These are phyloP conservation scores for Uronychia setigera DNA, from an alignment of 73 alveolate species.

Conservation along the genomic window DNA sequence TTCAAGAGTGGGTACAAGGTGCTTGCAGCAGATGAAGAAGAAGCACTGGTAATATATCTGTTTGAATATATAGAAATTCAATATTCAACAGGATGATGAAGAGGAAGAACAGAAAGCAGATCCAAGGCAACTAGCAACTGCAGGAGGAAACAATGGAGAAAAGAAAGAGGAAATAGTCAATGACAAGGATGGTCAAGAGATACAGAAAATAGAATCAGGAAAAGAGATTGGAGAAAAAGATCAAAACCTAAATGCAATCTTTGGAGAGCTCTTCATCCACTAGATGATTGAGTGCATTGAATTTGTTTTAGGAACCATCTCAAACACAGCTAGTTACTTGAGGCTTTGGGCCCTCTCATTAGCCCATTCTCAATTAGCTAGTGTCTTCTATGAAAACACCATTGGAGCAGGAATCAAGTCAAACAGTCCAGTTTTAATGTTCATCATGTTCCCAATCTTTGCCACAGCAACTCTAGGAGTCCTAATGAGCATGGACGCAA, in stretches of 20 bases:
- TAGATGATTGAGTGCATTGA: slow-evolving; percentile 96
- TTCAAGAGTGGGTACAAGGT: slow-evolving; percentile 1
- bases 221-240: slow-evolving; percentile 55
- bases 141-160: slow-evolving; percentile 23
- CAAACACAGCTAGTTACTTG: slow-evolving; percentile 98
- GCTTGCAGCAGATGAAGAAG: neutral
- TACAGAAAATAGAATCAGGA: slow-evolving; percentile 42
- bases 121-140: neutral
- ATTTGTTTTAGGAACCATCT: slow-evolving; percentile 92
- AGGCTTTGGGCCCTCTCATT: slow-evolving; percentile 99
- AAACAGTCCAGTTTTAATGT: slow-evolving; percentile 30
- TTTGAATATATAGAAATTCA: slow-evolving; percentile 41
- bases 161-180: too few species aligned
- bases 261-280: slow-evolving; percentile 91
- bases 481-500: slow-evolving; percentile 97
- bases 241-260: slow-evolving; percentile 58
- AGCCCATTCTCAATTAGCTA: slow-evolving; percentile 97
- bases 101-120: neutral
- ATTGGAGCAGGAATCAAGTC: slow-evolving; percentile 76
- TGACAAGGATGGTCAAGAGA: too few species aligned
- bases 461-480: slow-evolving; percentile 87
- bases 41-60: slow-evolving; percentile 1
- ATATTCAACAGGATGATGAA: neutral
- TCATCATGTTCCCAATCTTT: slow-evolving; percentile 74
- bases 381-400: slow-evolving; percentile 96